Evolutionary conservation across 2,329 filamentous ascomycete genomes (phyloP).

Genomic region (Hypoxylon sp.): DNA sequence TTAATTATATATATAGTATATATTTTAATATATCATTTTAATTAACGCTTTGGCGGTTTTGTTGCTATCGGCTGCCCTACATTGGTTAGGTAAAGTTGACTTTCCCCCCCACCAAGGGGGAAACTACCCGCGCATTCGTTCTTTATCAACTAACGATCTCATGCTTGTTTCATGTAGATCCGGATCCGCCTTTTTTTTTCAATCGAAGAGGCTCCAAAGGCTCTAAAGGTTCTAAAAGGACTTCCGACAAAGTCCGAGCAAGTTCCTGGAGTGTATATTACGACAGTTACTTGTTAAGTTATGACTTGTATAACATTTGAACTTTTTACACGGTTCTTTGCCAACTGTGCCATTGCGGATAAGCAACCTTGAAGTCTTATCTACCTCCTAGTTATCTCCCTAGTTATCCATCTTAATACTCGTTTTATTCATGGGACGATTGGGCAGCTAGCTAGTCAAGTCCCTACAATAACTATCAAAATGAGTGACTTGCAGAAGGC

Average conservation of each 20-base stretch:
- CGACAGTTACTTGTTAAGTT: slow-evolving; percentile 7
- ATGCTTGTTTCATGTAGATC: slow-evolving; percentile 8
- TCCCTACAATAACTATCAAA: slow-evolving; percentile 6
- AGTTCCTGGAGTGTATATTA: not conserved
- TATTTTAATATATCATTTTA: too few species aligned
- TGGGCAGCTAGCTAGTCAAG: slow-evolving; percentile 14
- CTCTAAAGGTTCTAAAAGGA: too few species aligned
- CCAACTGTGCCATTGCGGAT: slow-evolving; percentile 2
- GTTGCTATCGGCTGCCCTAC: too few species aligned
- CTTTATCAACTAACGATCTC: slow-evolving; percentile 9
- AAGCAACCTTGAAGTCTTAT: slow-evolving; percentile 18
- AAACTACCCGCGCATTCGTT: slow-evolving; percentile 1
- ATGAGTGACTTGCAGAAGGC: slow-evolving; percentile 88
- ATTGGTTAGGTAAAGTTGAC: not conserved
- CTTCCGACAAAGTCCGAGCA: not conserved
- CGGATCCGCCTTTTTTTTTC: slow-evolving; percentile 7
- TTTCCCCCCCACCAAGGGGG: slow-evolving; percentile 6
- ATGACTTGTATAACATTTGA: slow-evolving; percentile 23
- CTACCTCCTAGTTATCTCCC: too few species aligned
- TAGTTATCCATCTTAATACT: slow-evolving; percentile 1
- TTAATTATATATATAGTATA: too few species aligned
- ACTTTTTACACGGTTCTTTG: slow-evolving; percentile 2
- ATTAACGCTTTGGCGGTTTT: too few species aligned
- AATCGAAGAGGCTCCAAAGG: not conserved
- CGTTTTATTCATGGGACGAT: slow-evolving; percentile 21